Percentiles rank a stretch among this genome's conserved stretches.
phyloP scores from a whole-genome alignment of 2,329 filamentous ascomycete genomes.

The Aspergillus glaucus region DNA sequence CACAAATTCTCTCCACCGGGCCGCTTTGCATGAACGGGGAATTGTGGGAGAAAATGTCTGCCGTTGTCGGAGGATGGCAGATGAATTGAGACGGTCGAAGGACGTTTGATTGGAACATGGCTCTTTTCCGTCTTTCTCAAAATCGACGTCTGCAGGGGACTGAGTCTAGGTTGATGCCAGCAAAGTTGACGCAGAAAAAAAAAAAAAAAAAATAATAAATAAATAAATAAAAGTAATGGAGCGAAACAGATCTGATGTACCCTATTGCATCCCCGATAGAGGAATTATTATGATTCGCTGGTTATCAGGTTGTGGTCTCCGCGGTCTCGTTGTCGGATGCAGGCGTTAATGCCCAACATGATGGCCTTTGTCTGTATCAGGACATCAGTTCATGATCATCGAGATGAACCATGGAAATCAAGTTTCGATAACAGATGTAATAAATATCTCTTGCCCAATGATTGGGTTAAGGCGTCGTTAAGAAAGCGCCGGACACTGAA shows the following conservation, averaged over 20 bases:
- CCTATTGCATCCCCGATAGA: slow-evolving; percentile 7
- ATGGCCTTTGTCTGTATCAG: neutral
- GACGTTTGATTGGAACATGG: neutral
- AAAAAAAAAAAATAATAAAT: too few relatives aligned
- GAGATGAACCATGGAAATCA: too few relatives aligned
- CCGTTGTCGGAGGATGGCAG: slow-evolving; percentile 8
- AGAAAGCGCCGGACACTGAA: neutral
- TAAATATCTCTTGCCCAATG: neutral
- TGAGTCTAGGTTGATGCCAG: slow-evolving; percentile 13
- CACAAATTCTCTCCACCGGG: slow-evolving; percentile 9
- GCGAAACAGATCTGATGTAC: neutral
- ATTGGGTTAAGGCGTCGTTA: neutral
- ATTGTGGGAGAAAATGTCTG: neutral
- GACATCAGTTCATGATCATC: neutral
- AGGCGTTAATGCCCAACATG: neutral
- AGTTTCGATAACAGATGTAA: too few relatives aligned
- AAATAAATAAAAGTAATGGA: slow-evolving; percentile 2
- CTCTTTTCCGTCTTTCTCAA: neutral
- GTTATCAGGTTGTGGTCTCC: slow-evolving; percentile 21
- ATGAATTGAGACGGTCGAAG: too few relatives aligned
- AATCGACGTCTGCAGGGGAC: slow-evolving; percentile 15
- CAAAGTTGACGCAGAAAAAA: slow-evolving; percentile 12
- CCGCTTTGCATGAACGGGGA: slow-evolving; percentile 23
- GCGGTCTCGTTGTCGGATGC: slow-evolving; percentile 20
- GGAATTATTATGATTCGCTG: slow-evolving; percentile 24